Evolutionary conservation across 2,329 filamentous ascomycete genomes (phyloP).

Genomic region (Pseudofabraea citricarpa): DNA sequence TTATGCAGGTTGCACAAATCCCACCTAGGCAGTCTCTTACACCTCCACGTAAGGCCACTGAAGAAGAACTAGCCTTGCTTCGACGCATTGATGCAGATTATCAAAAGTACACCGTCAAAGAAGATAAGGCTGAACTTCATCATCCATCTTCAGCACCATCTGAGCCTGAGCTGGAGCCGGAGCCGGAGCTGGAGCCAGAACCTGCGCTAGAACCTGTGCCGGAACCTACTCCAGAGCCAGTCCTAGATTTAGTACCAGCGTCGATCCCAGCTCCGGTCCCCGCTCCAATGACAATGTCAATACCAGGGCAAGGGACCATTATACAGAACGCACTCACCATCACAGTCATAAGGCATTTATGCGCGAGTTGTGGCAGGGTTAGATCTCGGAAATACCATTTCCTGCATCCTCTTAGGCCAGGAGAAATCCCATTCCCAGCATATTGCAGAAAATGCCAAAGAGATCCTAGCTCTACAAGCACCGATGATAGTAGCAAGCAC

Average conservation of each 20-base stretch:
- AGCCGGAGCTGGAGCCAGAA: no score
- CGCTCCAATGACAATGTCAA: no score
- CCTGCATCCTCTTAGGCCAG: constrained; percentile 27
- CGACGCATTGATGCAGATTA: constrained; percentile 16
- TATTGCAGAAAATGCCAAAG: constrained; percentile 34
- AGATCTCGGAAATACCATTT: constrained; percentile 36
- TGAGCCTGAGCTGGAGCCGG: no score
- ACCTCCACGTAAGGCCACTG: constrained; percentile 6
- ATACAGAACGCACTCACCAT: no score
- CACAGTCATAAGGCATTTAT: constrained; percentile 34
- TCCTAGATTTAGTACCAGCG: no score
- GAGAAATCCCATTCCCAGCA: constrained; percentile 27
- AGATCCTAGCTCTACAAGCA: constrained; percentile 20
- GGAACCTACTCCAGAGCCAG: no score
- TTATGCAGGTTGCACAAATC: background rate
- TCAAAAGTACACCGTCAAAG: constrained; percentile 1
- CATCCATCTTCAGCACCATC: background rate
- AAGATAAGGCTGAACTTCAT: constrained; percentile 1
- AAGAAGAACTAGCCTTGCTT: constrained; percentile 15
- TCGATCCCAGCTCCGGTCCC: no score
- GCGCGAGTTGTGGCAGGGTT: constrained; percentile 35
- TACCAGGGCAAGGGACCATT: no score
- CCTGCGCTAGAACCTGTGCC: no score
- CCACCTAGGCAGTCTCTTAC: background rate
- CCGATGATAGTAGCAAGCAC: constrained; percentile 7